Percentiles rank a stretch among this genome's conserved stretches.
These are phyloP conservation scores for Aureobasidium vineae DNA, from an alignment of 2,329 filamentous ascomycete genomes.

Conservation along the genomic window DNA sequence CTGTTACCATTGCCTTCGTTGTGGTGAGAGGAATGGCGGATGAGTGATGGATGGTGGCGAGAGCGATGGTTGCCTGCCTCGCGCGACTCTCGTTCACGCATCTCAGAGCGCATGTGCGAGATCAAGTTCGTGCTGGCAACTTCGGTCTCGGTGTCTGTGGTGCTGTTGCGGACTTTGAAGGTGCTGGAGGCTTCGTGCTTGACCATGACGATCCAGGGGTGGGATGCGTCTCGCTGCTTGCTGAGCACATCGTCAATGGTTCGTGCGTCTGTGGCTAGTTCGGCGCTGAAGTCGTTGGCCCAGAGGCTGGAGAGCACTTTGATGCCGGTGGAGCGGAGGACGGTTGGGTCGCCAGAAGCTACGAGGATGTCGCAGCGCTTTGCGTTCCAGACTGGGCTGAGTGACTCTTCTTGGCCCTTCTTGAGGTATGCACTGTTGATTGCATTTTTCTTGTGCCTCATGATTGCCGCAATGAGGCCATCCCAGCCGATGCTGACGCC, in stretches of 20 bases:
- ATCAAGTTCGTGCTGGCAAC: constrained; percentile 70
- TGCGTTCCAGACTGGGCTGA: constrained; percentile 19
- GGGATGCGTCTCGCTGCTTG: constrained; percentile 71
- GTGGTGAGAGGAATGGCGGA: constrained; percentile 43
- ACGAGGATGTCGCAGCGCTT: constrained; percentile 76
- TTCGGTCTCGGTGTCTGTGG: constrained; percentile 62
- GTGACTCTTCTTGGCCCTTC: constrained; percentile 62
- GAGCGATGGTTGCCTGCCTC: constrained; percentile 47
- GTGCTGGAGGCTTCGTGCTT: constrained; percentile 65
- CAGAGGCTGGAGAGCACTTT: constrained; percentile 77
- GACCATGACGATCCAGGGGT: constrained; percentile 86
- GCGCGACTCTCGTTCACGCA: constrained; percentile 72
- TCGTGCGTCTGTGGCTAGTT: constrained; percentile 66
- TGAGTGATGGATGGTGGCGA: constrained; percentile 35
- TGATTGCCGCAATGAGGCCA: constrained; percentile 50
- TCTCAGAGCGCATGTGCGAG: constrained; percentile 75
- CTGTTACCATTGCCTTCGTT: constrained; percentile 42
- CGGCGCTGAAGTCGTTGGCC: constrained; percentile 79
- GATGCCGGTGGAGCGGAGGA: constrained; percentile 72
- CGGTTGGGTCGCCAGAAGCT: constrained; percentile 76
- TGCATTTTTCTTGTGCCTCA: constrained; percentile 48
- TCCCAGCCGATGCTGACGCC: constrained; percentile 93
- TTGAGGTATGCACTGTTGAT: constrained; percentile 60
- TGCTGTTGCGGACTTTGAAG: constrained; percentile 66
- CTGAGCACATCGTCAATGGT: constrained; percentile 76